Percentiles rank a stretch among this genome's conserved stretches.
Evolutionary conservation across 2,329 filamentous ascomycete species (phyloP).

Genomic region (Sporothrix protearum): DNA sequence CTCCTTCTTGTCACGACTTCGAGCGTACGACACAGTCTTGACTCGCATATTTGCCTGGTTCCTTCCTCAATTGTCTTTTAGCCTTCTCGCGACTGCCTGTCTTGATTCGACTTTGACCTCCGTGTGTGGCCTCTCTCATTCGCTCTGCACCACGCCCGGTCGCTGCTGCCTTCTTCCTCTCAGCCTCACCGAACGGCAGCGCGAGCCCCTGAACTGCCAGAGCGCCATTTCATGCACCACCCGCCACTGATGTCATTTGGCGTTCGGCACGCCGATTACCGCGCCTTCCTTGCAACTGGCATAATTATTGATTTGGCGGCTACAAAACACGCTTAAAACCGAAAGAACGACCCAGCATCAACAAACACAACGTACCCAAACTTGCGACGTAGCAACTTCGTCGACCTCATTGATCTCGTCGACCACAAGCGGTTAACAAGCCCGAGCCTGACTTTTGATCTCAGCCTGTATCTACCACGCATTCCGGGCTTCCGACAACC

Average conservation of each 20-base stretch:
- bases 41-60: background rate
- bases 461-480: background rate
- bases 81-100: background rate
- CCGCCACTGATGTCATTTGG: conserved; percentile 17
- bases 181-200: background rate
- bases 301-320: background rate
- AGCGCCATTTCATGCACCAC: background rate
- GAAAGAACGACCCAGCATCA: background rate
- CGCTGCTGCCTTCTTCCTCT: background rate
- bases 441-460: background rate
- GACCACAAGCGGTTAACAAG: background rate
- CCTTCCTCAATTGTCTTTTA: background rate
- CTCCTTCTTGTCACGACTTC: background rate
- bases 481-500: background rate
- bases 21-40: background rate
- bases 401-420: background rate
- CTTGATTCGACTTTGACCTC: background rate
- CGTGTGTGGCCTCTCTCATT: background rate
- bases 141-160: background rate
- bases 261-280: background rate
- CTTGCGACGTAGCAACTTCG: no score
- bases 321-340: background rate
- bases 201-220: background rate
- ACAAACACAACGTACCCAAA: background rate
- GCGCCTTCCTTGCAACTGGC: background rate